phyloP scores from a whole-genome alignment of 2,329 filamentous ascomycete species.

The Hypoxylon sp. region DNA sequence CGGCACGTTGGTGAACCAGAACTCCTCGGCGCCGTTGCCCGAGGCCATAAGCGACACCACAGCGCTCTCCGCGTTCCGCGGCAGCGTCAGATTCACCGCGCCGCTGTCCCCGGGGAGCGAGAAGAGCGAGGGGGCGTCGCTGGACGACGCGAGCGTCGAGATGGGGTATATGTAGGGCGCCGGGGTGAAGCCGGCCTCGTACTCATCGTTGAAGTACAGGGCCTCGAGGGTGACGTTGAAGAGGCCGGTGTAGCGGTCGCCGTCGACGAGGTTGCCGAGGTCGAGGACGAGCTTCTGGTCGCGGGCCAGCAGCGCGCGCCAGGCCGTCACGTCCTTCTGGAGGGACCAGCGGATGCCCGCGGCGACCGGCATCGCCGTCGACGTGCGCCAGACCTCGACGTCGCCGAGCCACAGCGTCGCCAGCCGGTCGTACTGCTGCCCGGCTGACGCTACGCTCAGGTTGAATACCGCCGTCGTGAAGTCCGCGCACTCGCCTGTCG shows the following conservation, averaged over 20 bases:
- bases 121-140: conserved; percentile 62
- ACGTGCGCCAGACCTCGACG: conserved; percentile 70
- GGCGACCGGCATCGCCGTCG: conserved; percentile 67
- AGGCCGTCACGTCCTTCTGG: conserved; percentile 69
- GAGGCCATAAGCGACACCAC: conserved; percentile 70
- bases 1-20: conserved; percentile 74
- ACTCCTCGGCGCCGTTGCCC: conserved; percentile 71
- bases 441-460: conserved; percentile 65
- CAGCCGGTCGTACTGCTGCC: conserved; percentile 68
- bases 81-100: conserved; percentile 58
- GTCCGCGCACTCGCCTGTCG: conserved; percentile 35
- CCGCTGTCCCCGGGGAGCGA: conserved; percentile 61
- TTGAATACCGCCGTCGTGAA: conserved; percentile 57
- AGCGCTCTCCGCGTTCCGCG: conserved; percentile 64
- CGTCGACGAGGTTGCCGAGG: conserved; percentile 64
- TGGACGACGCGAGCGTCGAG: conserved; percentile 52
- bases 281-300: conserved; percentile 69
- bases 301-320: conserved; percentile 59
- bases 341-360: conserved; percentile 63
- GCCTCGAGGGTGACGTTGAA: conserved; percentile 68
- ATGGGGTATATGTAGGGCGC: conserved; percentile 49
- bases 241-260: conserved; percentile 62
- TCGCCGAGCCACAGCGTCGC: conserved; percentile 68
- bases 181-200: conserved; percentile 39
- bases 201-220: conserved; percentile 54